Evolutionary conservation across 768 basidiomycete genomes (phyloP), one percentile per base, ranked within the genome.

Genomic region (Tricholoma bakamatsutake): DNA sequence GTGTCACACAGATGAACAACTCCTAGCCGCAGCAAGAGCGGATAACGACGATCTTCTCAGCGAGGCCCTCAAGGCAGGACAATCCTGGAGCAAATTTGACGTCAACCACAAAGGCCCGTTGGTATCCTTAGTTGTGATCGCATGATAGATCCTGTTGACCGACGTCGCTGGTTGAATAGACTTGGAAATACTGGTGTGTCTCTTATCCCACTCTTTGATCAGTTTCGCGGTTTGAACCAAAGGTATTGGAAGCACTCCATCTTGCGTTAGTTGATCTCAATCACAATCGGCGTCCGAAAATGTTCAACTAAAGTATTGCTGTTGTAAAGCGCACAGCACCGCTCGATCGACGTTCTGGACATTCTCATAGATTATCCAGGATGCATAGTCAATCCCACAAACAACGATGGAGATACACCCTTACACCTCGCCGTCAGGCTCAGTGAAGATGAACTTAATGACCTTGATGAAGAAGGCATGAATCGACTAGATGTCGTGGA

Each of bases 51-150:
- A 87, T 4, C 66, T 87, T 58, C 65, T 92, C 21, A 62, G 79
- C 1, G 81, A 84, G 50, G 72, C 88, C 12, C 80, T 91, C 54
- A 73, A 79, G 17, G 64, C 81, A 35, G 81, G 73, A 5, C 61
- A 48, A 12, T 48, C 46, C 46, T 48, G 46, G 46, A 48, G 30
- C 28, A 7, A 63, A 3, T 85, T 83, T 60, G 80, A 92, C 66
- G 85, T 93, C 58, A 94, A 94, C 69, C 83, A 75, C 62, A 75
- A 77, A 62, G 90, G 93, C 65, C 88, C 88, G 90, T 90, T 64
- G 60, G 88, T 77, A 43, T 33, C 27, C 55, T 54, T 54, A 40
- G 46, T 45, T 35, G 40, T 57, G 46, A 56, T 49, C 50, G 21
- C 50, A 45, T 24, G 42, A 34, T 52, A 34, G 54, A 34, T 31